Evolutionary conservation across 768 basidiomycete genomes (phyloP).

Genomic region (Psilocybe azurescens): DNA sequence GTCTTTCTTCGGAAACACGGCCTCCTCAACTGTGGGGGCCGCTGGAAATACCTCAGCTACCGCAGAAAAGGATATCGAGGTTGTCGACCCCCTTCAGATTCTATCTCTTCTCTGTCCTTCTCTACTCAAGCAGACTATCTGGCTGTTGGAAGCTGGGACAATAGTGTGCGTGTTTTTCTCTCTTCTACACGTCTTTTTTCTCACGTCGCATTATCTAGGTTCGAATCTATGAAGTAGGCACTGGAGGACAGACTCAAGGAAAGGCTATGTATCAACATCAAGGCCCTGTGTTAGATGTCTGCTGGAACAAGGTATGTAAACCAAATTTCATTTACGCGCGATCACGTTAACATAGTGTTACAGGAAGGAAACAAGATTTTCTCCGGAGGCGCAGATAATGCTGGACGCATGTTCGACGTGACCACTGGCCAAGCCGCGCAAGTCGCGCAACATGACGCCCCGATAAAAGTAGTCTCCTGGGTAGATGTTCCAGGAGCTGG

Average conservation of each 20-base stretch:
- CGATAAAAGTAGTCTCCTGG: constrained; percentile 84
- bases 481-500: constrained; percentile 76
- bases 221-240: constrained; percentile 88
- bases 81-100: constrained; percentile 85
- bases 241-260: constrained; percentile 80
- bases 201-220: constrained; percentile 55
- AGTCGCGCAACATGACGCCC: constrained; percentile 91
- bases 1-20: constrained; percentile 45
- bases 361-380: constrained; percentile 92
- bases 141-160: constrained; percentile 94
- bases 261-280: constrained; percentile 93
- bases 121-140: constrained; percentile 87
- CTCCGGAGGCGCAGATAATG: constrained; percentile 94
- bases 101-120: constrained; percentile 85
- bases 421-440: constrained; percentile 81
- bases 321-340: background rate
- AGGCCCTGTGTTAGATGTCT: constrained; percentile 85
- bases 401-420: constrained; percentile 92
- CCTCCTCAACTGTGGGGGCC: constrained; percentile 32
- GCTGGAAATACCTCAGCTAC: constrained; percentile 41
- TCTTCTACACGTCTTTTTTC: constrained; percentile 11
- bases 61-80: constrained; percentile 80
- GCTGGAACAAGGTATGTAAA: constrained; percentile 85
- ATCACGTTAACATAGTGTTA: background rate
- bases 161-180: constrained; percentile 61